A percentile compares a stretch with the other conserved stretches of the same genome.
phyloP scores from a whole-genome alignment of 768 basidiomycete genomes.

The Clathrus columnatus region DNA sequence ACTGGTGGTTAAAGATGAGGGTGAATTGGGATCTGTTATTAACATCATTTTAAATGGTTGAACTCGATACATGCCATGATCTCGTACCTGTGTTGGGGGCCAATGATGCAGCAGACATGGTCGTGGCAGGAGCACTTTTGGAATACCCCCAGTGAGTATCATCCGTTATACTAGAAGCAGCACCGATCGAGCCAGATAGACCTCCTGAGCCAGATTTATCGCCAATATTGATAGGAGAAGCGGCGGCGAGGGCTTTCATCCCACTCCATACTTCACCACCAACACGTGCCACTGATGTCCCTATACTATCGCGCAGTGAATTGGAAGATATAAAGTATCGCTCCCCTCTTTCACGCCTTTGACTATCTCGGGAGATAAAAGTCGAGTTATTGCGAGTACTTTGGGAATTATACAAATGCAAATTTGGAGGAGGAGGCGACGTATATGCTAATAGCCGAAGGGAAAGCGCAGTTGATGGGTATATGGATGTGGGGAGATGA shows the following conservation, averaged over 20 bases:
- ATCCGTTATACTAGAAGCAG: conserved; percentile 8
- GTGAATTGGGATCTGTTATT: not conserved
- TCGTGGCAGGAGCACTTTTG: conserved; percentile 50
- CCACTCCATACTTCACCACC: conserved; percentile 57
- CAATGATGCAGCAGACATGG: conserved; percentile 1
- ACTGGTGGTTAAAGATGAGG: conserved; percentile 13
- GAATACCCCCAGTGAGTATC: conserved; percentile 31
- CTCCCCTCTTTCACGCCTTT: not conserved
- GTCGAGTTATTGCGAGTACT: conserved; percentile 17
- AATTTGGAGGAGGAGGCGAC: conserved; percentile 23
- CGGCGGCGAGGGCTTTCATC: conserved; percentile 52
- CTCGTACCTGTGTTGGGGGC: conserved; percentile 2
- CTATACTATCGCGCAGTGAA: conserved; percentile 21
- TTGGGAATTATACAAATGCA: conserved; percentile 10
- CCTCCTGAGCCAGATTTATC: conserved; percentile 10
- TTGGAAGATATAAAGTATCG: conserved; percentile 38
- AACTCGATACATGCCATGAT: not conserved
- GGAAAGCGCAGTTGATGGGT: conserved; percentile 54
- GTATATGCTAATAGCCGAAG: conserved; percentile 57
- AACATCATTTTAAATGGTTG: not conserved
- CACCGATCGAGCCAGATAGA: conserved; percentile 15
- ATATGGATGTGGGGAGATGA: conserved; percentile 19
- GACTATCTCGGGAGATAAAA: conserved; percentile 14
- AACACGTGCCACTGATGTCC: conserved; percentile 39
- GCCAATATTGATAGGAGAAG: conserved; percentile 14